These are phyloP conservation scores for Bocquillonia castaneifolia DNA, from an alignment of 441 rosid species.

Conservation along the genomic window DNA sequence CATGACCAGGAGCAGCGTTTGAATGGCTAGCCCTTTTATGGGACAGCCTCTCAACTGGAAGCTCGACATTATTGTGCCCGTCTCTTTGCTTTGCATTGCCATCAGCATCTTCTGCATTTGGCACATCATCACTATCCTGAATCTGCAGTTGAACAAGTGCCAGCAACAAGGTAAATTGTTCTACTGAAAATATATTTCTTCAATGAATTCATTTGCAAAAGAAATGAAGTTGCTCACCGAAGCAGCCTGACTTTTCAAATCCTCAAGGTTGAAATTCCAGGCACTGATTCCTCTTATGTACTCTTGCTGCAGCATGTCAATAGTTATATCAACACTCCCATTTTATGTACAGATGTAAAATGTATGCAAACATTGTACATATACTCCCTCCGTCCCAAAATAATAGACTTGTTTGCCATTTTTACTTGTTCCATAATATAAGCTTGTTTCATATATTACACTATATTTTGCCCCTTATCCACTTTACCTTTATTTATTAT, in stretches of 20 bases:
- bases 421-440: no score
- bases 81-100: constrained; percentile 42
- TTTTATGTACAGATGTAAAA: no score
- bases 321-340: constrained; percentile 14
- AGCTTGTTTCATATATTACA: no score
- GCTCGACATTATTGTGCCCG: constrained; percentile 34
- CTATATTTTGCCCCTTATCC: no score
- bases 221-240: constrained; percentile 50
- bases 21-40: constrained; percentile 46
- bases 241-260: constrained; percentile 89
- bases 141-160: constrained; percentile 49
- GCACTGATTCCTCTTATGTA: constrained; percentile 94
- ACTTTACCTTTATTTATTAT: no score
- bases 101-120: constrained; percentile 48
- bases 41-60: constrained; percentile 37
- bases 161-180: constrained; percentile 7
- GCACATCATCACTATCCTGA: constrained; percentile 51
- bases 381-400: no score
- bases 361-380: no score
- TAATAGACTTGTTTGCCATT: no score
- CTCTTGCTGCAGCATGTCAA: constrained; percentile 70
- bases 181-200: not conserved
- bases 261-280: constrained; percentile 98
- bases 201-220: not conserved
- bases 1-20: constrained; percentile 45